Evolutionary conservation across 768 basidiomycete species (phyloP), one percentile per base, ranked within the genome.

Genomic region (Botryobasidium botryosum): DNA sequence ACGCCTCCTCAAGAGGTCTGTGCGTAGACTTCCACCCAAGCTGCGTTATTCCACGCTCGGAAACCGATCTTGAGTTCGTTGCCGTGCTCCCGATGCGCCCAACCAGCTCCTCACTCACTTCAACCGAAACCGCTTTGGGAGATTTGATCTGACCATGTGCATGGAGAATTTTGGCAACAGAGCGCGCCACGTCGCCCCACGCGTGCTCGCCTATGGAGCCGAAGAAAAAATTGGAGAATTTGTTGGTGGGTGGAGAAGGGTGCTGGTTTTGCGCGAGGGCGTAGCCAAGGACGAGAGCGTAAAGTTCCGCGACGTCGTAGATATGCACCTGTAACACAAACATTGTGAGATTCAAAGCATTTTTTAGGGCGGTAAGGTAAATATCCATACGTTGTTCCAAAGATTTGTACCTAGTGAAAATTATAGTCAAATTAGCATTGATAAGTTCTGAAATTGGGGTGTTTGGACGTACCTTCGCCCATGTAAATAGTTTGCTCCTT

Each of bases 361-460:
- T n/a, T n/a, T n/a, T n/a, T n/a, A n/a, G n/a, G n/a, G n/a, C n/a
- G n/a, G n/a, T n/a, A n/a, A n/a, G n/a, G n/a, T n/a, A n/a, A n/a
- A n/a, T n/a, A n/a, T n/a, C n/a, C n/a, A n/a, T n/a, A 58, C 57
- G 35, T 49, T 50, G 35, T 51, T 52, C 56, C 56, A 57, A 7
- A 45, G 35, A 43, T 56, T 57, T 23, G 53, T 55, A 26, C 40
- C 40, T 42, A 29, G 13, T 25, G 23, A 42, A 42, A 42, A 13
- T 8, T 8, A 27, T 25, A 8, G 23, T 10, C 13, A 13, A 13
- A 31, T 42, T 15, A 29, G 15, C 13, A 8, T 10, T 26, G 23
- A 21, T 21, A 7, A 13, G 12, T 25, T 13, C 24, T 29, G 21
- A 42, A 26, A 24, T 25, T 8, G 12, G 12, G 13, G 28, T 13